phyloP scores from a whole-genome alignment of 768 basidiomycete genomes.

The button mushroom (Agaricus bisporus) region DNA sequence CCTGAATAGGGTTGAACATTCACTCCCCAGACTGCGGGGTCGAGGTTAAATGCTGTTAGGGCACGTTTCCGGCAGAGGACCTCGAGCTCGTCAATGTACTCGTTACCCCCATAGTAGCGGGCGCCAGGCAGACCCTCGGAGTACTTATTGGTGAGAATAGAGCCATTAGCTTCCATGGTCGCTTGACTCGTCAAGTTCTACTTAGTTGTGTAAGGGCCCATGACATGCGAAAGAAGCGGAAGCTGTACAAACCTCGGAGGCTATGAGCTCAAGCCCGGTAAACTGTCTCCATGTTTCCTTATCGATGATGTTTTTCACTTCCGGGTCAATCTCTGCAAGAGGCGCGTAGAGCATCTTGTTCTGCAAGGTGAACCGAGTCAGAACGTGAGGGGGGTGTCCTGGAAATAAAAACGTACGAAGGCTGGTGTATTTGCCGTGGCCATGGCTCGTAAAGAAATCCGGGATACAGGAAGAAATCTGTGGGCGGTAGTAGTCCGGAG shows the following conservation, averaged over 20 bases:
- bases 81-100: constrained; percentile 96
- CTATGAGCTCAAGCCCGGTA: constrained; percentile 96
- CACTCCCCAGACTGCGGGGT: constrained; percentile 91
- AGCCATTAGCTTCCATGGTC: constrained; percentile 97
- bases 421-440: constrained; percentile 52
- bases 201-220: not conserved
- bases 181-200: constrained; percentile 96
- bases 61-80: constrained; percentile 92
- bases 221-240: not conserved
- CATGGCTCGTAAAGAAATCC: constrained; percentile 43
- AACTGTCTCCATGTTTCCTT: constrained; percentile 99
- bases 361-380: constrained; percentile 32
- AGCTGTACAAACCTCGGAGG: constrained; percentile 73
- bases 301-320: constrained; percentile 96
- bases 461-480: constrained; percentile 16
- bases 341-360: constrained; percentile 90
- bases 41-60: constrained; percentile 92
- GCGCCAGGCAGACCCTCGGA: constrained; percentile 98
- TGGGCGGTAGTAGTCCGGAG: constrained; percentile 26
- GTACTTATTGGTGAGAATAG: constrained; percentile 98
- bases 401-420: constrained; percentile 40
- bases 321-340: constrained; percentile 88
- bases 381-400: not conserved
- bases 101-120: constrained; percentile 97
- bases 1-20: constrained; percentile 99